Base-by-base conservation (phyloP, 441 rosid genomes). In the Populus hybrid region DNA sequence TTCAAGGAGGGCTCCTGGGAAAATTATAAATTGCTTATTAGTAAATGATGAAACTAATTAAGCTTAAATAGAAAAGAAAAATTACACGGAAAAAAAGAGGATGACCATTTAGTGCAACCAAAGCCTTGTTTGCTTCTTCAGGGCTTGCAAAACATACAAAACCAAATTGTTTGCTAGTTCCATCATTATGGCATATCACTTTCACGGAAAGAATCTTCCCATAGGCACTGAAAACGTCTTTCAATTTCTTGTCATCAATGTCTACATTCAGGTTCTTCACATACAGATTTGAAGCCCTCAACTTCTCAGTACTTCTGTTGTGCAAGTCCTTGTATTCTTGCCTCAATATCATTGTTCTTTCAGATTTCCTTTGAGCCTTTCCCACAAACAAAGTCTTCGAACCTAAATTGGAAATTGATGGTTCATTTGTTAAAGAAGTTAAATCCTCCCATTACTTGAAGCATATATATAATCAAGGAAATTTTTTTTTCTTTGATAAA, bases 121-220 rank as follows among this genome's bases (percentile, higher is more conserved):
- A 46, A 81, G 91, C 93, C 9, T 23, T 69, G 23, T 81, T 78
- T 69, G 93, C 87, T 79, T 89, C 94, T 80, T 84, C 89, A 75
- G 79, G 76, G 66, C 79, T 81, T 77, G 93, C 87, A 86, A 88
- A 92, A 76, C 90, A 83, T 46, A 93, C 97, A 80, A 91, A 93
- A 59, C 96, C 98, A 80, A 87, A 91, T 61, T 90, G 89, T 78
- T 84, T 90, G 77, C 92, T 91, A 35, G n/a, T 65, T 36, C 98
- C 93, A 69, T 79, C 78, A 40, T 82, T 86, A 73, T 82, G 26
- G 71, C 87, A 76, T 85, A 84, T 87, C 80, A 91, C 90, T 84
- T 79, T 91, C 57, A 84, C 89, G 6, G 91, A 89, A 72, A 81
- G 80, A 83, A 93, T 79, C 34, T 30, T 4, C 75, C 97, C 96